Base-by-base conservation (phyloP, 2,329 filamentous ascomycete species). In the Scedosporium dehoogii region DNA sequence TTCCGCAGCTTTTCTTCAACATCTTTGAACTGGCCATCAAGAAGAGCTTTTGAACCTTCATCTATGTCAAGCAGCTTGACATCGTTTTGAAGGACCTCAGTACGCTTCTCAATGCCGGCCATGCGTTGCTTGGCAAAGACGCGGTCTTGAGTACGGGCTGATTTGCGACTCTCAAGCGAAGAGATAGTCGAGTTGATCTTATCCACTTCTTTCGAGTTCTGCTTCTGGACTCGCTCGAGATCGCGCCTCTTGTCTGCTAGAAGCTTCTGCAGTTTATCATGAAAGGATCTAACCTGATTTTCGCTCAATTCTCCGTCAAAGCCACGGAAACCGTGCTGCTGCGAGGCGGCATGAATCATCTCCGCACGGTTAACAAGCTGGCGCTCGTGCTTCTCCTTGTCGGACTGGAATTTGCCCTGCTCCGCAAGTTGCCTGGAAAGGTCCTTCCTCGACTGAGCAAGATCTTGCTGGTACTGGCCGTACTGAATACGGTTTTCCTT, bases 321-420 rank as follows among this genome's bases (percentile, higher is more conserved):
- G 0, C 92, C 92, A 41, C 91, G 87, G 65, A 99, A 90, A 63
- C 85, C 86, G 73, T 96, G 90, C 27, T 80, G 81, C 56, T 85
- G 81, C 16, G 93, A 91, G 44, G 90, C 86, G 63, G 92, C 87
- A 66, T 87, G 91, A 62, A 97, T 85, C 72, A 96, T 82, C 9
- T 83, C 80, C 69, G 88, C 81, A 46, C 93, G 88, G 55, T 83
- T 79, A 67, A 85, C 79, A 3, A 96, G 72, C 66, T 97, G 90
- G 3, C 88, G 85, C 70, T 97, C 91, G 70, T 94, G 91, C 68
- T 89, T 90, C 65, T 90, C 88, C 75, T 93, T 92, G 70, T 96
- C 88, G 2, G 92, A 93, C 73, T 94, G 85, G 67, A 88, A 86
- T 67, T 88, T 90, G 53, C 93, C 93, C 68, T 85, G 81, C 67